Evolutionary conservation across 2,329 filamentous ascomycete genomes (phyloP), one percentile per base, ranked within the genome.

Genomic region (Colletotrichum sp.): DNA sequence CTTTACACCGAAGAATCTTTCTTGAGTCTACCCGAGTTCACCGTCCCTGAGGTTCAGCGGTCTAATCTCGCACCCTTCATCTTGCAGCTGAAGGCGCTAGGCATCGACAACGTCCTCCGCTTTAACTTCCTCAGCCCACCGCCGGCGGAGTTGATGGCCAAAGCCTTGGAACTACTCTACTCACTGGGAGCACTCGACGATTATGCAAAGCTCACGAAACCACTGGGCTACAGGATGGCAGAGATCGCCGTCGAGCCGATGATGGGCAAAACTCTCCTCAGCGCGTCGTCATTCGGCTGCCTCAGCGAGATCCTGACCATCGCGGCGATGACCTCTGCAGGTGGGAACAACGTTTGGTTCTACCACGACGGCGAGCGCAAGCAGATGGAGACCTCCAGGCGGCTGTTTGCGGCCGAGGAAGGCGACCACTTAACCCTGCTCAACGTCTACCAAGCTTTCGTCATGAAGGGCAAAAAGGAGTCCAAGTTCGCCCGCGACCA

Each of bases 191-290:
- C 96, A 0, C 86, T 99, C 14, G 96, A 99, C 80, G 92, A 94
- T 68, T 96, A 98, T 81, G 96, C 96, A 16, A 98, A 96, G 82
- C 91, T 99, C 32, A 98, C 96, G 3, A 93, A 92, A 79, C 96
- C 97, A 0, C 87, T 98, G n/a, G 97, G 97, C 1, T 89, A 92
- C 76, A 91, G 95, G 59, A 98, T 99, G 96, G 96, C 97, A 1
- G 96, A 99, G 83, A 88, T 99, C 59, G 94, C 96, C 0, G 92
- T 99, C 9, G 95, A 98, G 79, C 97, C 97, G 0, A 98, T 98
- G 95, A 97, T 98, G 91, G 95, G 94, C 8, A 98, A 96, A 85
- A 95, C 94, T 0, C 88, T 98, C 6, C 91, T 99, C 10, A 92
- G 93, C 21, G 94, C 96, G 0, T 87, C 92, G 6, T 88, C 90